These are phyloP conservation scores for Novakomyces olei DNA, from an alignment of 805 yeast species.

Conservation along the genomic window DNA sequence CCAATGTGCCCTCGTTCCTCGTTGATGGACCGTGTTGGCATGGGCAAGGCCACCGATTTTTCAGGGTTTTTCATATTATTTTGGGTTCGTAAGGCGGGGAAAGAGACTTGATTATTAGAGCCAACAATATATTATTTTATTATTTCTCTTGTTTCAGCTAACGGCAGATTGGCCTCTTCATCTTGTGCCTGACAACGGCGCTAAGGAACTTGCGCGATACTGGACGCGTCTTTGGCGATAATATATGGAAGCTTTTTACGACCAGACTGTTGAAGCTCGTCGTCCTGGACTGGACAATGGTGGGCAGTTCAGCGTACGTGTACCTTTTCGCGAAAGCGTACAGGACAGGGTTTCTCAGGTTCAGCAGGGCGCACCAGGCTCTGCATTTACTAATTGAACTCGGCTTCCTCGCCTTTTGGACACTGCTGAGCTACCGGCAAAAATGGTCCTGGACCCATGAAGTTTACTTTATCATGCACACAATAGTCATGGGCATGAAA, in stretches of 20 bases:
- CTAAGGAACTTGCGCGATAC: background rate
- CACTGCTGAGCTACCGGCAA: background rate
- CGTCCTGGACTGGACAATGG: background rate
- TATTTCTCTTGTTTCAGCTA: too few relatives aligned
- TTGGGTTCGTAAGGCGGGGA: too few relatives aligned
- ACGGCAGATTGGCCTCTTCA: background rate
- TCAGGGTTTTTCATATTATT: too few relatives aligned
- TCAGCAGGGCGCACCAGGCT: background rate
- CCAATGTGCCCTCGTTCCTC: too few relatives aligned
- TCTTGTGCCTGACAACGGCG: background rate
- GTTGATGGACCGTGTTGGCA: too few relatives aligned
- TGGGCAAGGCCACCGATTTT: too few relatives aligned
- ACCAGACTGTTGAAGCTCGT: background rate
- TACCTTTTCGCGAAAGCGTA: background rate
- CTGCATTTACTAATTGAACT: background rate
- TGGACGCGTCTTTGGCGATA: background rate
- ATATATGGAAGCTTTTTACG: background rate
- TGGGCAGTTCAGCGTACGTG: background rate
- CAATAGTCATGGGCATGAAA: constrained; percentile 5
- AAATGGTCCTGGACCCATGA: constrained; percentile 6
- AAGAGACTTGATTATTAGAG: too few relatives aligned
- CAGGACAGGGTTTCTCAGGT: background rate
- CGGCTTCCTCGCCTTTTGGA: background rate
- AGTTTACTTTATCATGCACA: constrained; percentile 4
- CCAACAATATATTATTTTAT: too few relatives aligned